Evolutionary conservation across 2,329 filamentous ascomycete genomes (phyloP), one percentile per base, ranked within the genome.

Genomic region (Bertia moriformis): DNA sequence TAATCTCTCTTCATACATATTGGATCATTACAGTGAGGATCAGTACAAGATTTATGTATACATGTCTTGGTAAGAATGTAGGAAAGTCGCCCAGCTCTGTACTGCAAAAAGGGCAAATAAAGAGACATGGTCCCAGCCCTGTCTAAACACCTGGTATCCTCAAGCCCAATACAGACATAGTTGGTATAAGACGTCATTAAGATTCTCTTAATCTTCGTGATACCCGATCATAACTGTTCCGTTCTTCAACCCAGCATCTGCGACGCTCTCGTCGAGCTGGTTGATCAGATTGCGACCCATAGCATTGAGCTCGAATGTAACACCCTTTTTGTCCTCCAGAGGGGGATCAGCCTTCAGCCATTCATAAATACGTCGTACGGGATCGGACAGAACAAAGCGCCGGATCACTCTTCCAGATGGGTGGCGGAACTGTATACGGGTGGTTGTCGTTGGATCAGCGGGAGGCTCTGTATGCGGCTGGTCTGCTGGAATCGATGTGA

Each of bases 211-310:
- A 10, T 72, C 67, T 56, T 84, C 79, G 41, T 83, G 59, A 52
- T 87, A 93, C 57, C 95, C 91, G 48, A 98, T 80, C 85, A 95
- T 95, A 4, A 98, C 81, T 0, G 87, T 94, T 3, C 83, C 87
- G 52, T 93, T 89, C 65, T 91, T 93, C 49, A 98, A 59, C 0
- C 88, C 86, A 0, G 82, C 85, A 51, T 86, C 80, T 47, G 75
- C 75, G 43, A 98, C 83, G 1, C 77, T 84, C 46, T 70, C 62
- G 37, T 87, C 79, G 38, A 95, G 64, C 40, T 67, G 62, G 14
- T 82, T 78, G 32, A 95, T 81, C 42, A 98, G 61, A 51, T 98
- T 91, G 53, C 80, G 81, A 37, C 87, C 85, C 75, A 93, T 82
- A 45, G 74, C 74, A 56, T 91, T 87, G 46, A 98, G 69, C 56